Evolutionary conservation across 495 filamentous ascomycete species (phyloP).

Genomic region (Extremus antarcticus): DNA sequence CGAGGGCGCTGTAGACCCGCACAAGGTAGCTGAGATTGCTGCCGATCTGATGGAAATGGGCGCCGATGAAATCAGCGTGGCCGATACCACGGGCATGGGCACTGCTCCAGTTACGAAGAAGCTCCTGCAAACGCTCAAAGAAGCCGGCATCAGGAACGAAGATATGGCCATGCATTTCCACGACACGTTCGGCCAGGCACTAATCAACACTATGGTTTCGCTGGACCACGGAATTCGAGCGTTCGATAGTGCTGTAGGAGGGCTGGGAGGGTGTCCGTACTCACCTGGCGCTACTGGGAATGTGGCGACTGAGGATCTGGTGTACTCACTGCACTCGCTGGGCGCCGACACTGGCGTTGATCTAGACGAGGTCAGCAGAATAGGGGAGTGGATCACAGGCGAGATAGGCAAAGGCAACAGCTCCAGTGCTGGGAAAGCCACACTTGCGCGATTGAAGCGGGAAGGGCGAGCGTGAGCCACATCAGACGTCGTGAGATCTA

Average conservation of each 20-base stretch:
- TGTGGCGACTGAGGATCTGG: constrained; percentile 84
- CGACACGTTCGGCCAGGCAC: constrained; percentile 90
- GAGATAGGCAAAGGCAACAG: constrained; percentile 57
- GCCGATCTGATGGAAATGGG: constrained; percentile 83
- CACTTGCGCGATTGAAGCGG: constrained; percentile 28
- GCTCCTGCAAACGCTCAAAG: constrained; percentile 57
- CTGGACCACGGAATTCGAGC: constrained; percentile 80
- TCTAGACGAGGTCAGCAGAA: constrained; percentile 65
- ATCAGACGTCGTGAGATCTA: no score
- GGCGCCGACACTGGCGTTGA: constrained; percentile 83
- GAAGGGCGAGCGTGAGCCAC: constrained; percentile 4
- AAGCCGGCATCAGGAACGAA: constrained; percentile 64
- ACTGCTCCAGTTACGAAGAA: constrained; percentile 69
- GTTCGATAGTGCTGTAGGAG: constrained; percentile 84
- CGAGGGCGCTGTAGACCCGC: constrained; percentile 71
- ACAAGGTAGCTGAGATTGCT: constrained; percentile 73
- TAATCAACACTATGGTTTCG: constrained; percentile 79
- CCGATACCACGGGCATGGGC: constrained; percentile 95
- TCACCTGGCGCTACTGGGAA: constrained; percentile 92
- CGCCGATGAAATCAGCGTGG: constrained; percentile 85
- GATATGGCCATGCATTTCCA: constrained; percentile 92
- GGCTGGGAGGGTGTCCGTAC: constrained; percentile 89
- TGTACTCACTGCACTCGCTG: constrained; percentile 77
- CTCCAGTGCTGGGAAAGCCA: constrained; percentile 37
- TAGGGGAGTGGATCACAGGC: constrained; percentile 80